Conservation (phyloP, 768 basidiomycete species). For the Pholiota molesta region DNA sequence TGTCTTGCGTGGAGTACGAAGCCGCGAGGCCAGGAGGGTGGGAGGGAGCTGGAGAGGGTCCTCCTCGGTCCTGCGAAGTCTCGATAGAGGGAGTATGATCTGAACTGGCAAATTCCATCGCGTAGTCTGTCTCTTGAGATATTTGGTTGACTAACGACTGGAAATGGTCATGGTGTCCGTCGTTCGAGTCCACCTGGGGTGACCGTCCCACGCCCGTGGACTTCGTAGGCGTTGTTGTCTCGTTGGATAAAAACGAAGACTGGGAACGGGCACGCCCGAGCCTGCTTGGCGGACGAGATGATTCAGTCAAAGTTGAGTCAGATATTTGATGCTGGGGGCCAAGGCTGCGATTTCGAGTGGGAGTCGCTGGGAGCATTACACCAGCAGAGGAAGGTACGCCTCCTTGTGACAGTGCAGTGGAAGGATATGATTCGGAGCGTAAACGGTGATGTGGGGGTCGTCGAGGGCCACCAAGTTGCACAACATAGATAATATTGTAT, state of each 20-base stretch:
- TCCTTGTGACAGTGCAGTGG: slow-evolving; percentile 8
- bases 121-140: slow-evolving; percentile 55
- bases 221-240: slow-evolving; percentile 18
- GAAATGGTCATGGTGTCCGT: slow-evolving; percentile 51
- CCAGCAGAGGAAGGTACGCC: slow-evolving; percentile 7
- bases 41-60: slow-evolving; percentile 2
- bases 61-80: slow-evolving; percentile 10
- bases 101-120: slow-evolving; percentile 37
- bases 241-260: slow-evolving; percentile 27
- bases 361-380: slow-evolving; percentile 9
- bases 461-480: slow-evolving; percentile 15
- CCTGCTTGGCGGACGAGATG: slow-evolving; percentile 20
- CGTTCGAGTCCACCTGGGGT: slow-evolving; percentile 15
- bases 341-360: slow-evolving; percentile 14
- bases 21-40: slow-evolving; percentile 11
- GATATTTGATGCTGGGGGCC: slow-evolving; percentile 20
- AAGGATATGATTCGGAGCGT: slow-evolving; percentile 21
- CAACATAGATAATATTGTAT: slow-evolving; percentile 20
- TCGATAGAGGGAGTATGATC: slow-evolving; percentile 25
- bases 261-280: slow-evolving; percentile 23
- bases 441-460: slow-evolving; percentile 22
- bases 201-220: slow-evolving; percentile 11
- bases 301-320: slow-evolving; percentile 22
- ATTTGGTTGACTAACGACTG: slow-evolving; percentile 52
- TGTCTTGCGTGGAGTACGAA: slow-evolving; percentile 20